Evolutionary conservation across 2,329 filamentous ascomycete genomes (phyloP), one percentile per base, ranked within the genome.

Genomic region (Botrytis deweyae): DNA sequence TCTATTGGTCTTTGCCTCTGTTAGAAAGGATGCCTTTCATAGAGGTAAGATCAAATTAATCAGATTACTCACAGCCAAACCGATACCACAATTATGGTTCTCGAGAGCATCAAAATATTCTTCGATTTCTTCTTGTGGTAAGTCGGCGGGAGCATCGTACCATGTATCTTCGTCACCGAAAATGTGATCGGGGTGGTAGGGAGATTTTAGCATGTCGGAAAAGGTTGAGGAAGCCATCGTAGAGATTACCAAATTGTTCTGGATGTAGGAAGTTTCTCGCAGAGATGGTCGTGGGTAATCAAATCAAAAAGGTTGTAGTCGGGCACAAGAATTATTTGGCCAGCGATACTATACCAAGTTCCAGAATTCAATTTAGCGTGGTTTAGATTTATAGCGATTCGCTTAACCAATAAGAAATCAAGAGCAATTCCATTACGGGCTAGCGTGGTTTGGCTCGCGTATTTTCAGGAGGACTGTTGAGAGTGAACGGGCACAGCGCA

Each of bases 391-490:
- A 64, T 44, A n/a, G 9, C 22, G 3, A 2, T 64, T 46, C 40
- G 40, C n/a, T 65, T 46, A 29, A 4, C n/a, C 52, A 58, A 58
- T 58, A 4, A 46, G 44, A 42, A 46, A 33, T 33, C 12, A n/a
- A 44, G 5, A 14, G 8, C 7, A 33, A 22, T 65, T 33, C 7
- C 18, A 42, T 33, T 42, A 2, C 42, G 7, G 49, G 25, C 5
- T 58, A 42, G 25, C 16, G 16, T 42, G 4, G 4, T 25, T 3
- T 42, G 9, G 6, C 18, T 68, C 66, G 66, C 66, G 49, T 68
- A 68, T 42, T 58, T 58, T 68, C 46, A 68, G 49, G 66, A 68
- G 66, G 46, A n/a, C 25, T 68, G 25, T 42, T 40, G 18, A 49
- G 25, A 68, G 36, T 68, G 66, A 58, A 42, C 3, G 29, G 49